Base-by-base conservation (phyloP, 768 basidiomycete species). In the Pleurotus djamor region DNA sequence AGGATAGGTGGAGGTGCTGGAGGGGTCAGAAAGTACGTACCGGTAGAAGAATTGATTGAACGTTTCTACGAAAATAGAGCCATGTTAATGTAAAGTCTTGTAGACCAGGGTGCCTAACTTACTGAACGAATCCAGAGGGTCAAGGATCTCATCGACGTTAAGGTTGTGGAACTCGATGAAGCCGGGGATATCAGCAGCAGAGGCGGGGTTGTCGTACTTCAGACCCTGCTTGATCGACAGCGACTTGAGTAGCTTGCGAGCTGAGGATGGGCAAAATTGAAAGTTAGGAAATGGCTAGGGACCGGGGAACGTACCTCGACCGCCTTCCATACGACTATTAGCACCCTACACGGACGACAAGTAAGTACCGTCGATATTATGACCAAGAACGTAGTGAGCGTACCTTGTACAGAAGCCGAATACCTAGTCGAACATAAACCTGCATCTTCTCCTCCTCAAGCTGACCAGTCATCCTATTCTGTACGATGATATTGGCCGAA, bases 391-490 rank as follows among this genome's bases (percentile, higher is more conserved):
- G 8, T 10, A 4, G 36, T 12, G 14, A 17, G 66, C 69, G 9
- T 62, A 81, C 86, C 82, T 91, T 92, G 80, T 98, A 99, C 60
- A 98, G 70, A 59, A 99, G 68, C 33, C 96, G 80, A 67, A 99
- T 99, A 2, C 96, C 96, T 12, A 99, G 74, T 38, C 96, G 79
- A 0, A 98, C 94, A 68, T 97, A 98, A 1, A 83, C 81, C 67
- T 95, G 89, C 94, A 98, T 99, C 79, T 98, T 98, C 76, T 98
- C 96, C 74, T 99, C 96, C 68, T 95, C 91, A 59, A 98, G 70
- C 70, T 93, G 91, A 0, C 96, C 96, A 0, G 93, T 95, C 71
- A 85, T 72, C 12, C 96, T 82, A 69, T 98, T 95, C 75, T 98
- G 96, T 0, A 99, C 96, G 60, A 98, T 94, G 64, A 99, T 97